phyloP scores from a whole-genome alignment of 2,329 filamentous ascomycete species.

The Colletotrichum theobromicola region DNA sequence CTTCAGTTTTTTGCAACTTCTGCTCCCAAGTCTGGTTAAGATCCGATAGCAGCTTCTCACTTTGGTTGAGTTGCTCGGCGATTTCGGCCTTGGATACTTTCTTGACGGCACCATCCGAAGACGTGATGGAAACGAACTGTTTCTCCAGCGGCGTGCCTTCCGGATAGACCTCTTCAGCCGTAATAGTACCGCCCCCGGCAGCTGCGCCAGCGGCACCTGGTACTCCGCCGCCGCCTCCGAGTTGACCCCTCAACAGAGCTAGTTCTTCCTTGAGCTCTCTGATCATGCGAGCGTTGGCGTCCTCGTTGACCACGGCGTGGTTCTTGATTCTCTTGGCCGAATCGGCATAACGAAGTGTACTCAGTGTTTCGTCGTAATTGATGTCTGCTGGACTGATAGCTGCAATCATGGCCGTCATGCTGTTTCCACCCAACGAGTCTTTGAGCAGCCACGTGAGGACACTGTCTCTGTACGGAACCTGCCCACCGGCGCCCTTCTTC shows the following conservation, averaged over 20 bases:
- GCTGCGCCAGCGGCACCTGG: conserved; percentile 42
- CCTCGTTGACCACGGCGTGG: conserved; percentile 98
- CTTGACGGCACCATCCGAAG: conserved; percentile 83
- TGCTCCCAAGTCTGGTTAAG: conserved; percentile 99
- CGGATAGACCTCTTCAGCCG: conserved; percentile 84
- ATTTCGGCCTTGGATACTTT: conserved; percentile 99
- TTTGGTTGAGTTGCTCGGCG: conserved; percentile 93
- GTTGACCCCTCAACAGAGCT: conserved; percentile 82
- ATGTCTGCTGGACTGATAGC: conserved; percentile 98
- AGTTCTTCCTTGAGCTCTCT: conserved; percentile 96
- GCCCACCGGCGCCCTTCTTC: conserved; percentile 71
- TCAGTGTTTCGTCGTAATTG: conserved; percentile 97
- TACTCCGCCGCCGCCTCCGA: conserved; percentile 63
- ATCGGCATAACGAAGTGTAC: conserved; percentile 94
- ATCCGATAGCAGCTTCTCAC: conserved; percentile 93
- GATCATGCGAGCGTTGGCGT: conserved; percentile 99
- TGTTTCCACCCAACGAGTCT: conserved; percentile 96
- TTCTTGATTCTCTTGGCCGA: conserved; percentile 99
- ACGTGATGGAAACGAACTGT: conserved; percentile 94
- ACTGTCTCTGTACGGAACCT: conserved; percentile 97
- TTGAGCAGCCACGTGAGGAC: conserved; percentile 96
- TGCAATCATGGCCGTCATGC: conserved; percentile 99
- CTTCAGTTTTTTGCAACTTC: conserved; percentile 91
- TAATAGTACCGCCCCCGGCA: conserved; percentile 50
- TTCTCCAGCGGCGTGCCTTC: conserved; percentile 92